A percentile compares a stretch with the other conserved stretches of the same genome.
Evolutionary conservation across 805 yeast genomes (phyloP).

Genomic region (Metschnikowia sp.): DNA sequence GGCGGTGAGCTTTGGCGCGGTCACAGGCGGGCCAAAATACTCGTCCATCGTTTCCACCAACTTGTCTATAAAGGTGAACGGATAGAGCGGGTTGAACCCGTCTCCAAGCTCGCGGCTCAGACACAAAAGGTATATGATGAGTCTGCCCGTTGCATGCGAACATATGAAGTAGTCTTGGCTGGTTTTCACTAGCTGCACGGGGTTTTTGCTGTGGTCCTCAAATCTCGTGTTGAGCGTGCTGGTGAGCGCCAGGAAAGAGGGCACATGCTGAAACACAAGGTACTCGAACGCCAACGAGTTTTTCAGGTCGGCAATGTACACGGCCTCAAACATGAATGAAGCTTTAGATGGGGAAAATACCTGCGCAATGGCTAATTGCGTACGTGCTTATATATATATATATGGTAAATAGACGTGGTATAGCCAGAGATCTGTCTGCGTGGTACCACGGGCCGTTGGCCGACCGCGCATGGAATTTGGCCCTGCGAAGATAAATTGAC

Average conservation of each 20-base stretch:
- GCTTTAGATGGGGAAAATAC: too few relatives aligned
- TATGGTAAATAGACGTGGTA: too few relatives aligned
- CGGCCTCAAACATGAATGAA: slow-evolving; percentile 35
- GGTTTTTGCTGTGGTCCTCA: slow-evolving; percentile 3
- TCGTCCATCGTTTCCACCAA: slow-evolving; percentile 51
- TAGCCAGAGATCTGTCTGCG: too few relatives aligned
- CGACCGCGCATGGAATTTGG: too few relatives aligned
- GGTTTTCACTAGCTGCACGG: slow-evolving; percentile 26
- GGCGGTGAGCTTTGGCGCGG: slow-evolving; percentile 56
- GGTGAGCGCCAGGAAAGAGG: slow-evolving; percentile 28
- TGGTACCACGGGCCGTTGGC: too few relatives aligned
- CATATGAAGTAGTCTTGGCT: slow-evolving; percentile 29
- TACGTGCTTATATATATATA: too few relatives aligned
- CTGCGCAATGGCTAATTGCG: too few relatives aligned
- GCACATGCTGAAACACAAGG: slow-evolving; percentile 29
- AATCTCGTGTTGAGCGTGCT: slow-evolving; percentile 15
- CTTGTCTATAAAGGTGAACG: slow-evolving; percentile 49
- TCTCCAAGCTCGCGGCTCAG: slow-evolving; percentile 8
- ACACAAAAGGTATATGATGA: slow-evolving; percentile 30
- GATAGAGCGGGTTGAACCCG: slow-evolving; percentile 47
- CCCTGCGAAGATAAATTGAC: too few relatives aligned
- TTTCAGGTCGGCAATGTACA: slow-evolving; percentile 39
- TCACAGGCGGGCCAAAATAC: slow-evolving; percentile 57
- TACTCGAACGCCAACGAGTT: slow-evolving; percentile 36
- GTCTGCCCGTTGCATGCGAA: slow-evolving; percentile 20